These are phyloP conservation scores for Ilyonectria mors-panacis DNA, from an alignment of 2,329 filamentous ascomycete species.

Conservation along the genomic window DNA sequence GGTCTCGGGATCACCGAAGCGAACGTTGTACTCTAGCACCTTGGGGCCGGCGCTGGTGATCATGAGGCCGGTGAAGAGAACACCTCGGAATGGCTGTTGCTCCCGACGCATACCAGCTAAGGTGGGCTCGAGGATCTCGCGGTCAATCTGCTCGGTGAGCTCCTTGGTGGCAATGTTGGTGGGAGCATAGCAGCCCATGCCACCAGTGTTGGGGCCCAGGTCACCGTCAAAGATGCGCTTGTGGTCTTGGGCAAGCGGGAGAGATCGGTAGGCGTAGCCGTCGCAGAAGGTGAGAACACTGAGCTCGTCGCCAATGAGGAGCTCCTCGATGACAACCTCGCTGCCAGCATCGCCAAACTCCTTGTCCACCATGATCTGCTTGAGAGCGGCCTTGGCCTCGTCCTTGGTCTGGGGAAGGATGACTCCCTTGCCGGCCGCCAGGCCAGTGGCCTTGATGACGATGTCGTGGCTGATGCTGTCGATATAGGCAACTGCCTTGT, in stretches of 20 bases:
- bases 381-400: slow-evolving; percentile 86
- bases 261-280: slow-evolving; percentile 84
- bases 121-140: slow-evolving; percentile 88
- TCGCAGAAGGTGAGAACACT: slow-evolving; percentile 94
- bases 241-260: slow-evolving; percentile 96
- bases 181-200: slow-evolving; percentile 98
- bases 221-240: slow-evolving; percentile 95
- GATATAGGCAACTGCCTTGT: slow-evolving; percentile 81
- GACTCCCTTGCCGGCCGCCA: slow-evolving; percentile 96
- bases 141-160: slow-evolving; percentile 84
- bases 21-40: slow-evolving; percentile 92
- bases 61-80: slow-evolving; percentile 94
- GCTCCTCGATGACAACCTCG: slow-evolving; percentile 97
- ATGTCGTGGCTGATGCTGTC: slow-evolving; percentile 79
- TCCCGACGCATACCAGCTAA: slow-evolving; percentile 90
- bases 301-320: slow-evolving; percentile 90
- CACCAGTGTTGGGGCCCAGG: slow-evolving; percentile 92
- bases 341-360: slow-evolving; percentile 90
- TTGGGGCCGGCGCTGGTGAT: slow-evolving; percentile 86
- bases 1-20: slow-evolving; percentile 93
- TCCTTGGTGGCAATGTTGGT: slow-evolving; percentile 83
- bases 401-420: slow-evolving; percentile 87
- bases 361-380: slow-evolving; percentile 90
- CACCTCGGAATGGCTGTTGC: slow-evolving; percentile 79
- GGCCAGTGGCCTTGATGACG: slow-evolving; percentile 93